These are phyloP conservation scores for Cryptococcus wingfieldii DNA, from an alignment of 1,284 basidiomycete species.

Conservation along the genomic window DNA sequence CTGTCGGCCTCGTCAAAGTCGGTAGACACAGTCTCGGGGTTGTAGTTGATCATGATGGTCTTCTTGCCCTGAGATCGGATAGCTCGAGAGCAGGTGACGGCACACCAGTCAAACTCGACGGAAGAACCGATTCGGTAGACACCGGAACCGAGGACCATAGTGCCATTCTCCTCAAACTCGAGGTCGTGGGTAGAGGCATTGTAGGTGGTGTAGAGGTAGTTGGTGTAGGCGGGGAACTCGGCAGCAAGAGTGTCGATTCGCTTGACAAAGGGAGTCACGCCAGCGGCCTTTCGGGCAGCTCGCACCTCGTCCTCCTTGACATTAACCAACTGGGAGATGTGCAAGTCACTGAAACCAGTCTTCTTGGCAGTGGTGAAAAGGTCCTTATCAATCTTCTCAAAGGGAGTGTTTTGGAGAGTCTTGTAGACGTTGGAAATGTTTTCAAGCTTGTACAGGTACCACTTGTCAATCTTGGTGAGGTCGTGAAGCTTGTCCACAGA, in stretches of 20 bases:
- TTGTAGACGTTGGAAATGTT: constrained; percentile 76
- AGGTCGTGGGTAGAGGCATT: constrained; percentile 96
- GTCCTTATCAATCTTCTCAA: constrained; percentile 60
- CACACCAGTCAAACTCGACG: constrained; percentile 99
- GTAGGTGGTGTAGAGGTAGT: constrained; percentile 99
- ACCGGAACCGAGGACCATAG: constrained; percentile 98
- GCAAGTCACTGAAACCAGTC: constrained; percentile 90
- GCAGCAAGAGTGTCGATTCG: constrained; percentile 98
- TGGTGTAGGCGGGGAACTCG: constrained; percentile 97
- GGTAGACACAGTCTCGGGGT: constrained; percentile 98
- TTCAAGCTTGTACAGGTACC: constrained; percentile 97
- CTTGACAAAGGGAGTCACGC: constrained; percentile 96
- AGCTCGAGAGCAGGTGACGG: constrained; percentile 91
- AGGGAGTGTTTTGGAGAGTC: constrained; percentile 64
- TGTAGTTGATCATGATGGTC: constrained; percentile 99
- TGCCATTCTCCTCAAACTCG: constrained; percentile 92
- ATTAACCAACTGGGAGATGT: constrained; percentile 75
- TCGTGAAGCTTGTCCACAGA: constrained; percentile 85
- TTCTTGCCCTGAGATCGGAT: constrained; percentile 86
- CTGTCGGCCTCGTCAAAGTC: constrained; percentile 99
- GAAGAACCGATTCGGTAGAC: constrained; percentile 98
- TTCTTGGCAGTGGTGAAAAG: constrained; percentile 78
- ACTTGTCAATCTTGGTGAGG: constrained; percentile 97
- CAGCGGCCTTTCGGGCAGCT: constrained; percentile 74
- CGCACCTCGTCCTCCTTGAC: constrained; percentile 68